Conservation (phyloP, 106 monocot species). For the Chionographis japonica region DNA sequence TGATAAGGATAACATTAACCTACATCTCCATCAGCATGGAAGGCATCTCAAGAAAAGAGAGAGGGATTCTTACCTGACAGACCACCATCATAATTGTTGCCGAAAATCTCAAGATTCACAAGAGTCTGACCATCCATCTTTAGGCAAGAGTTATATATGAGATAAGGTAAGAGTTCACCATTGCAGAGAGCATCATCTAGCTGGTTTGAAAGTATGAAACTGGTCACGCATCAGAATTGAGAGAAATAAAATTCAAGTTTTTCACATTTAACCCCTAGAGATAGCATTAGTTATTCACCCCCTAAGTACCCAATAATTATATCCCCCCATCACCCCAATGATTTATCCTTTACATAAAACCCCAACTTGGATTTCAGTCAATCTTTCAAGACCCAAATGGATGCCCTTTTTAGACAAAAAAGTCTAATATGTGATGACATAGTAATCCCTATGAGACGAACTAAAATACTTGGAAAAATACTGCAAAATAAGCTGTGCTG, state of each 20-base stretch:
- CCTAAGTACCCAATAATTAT: too few species aligned
- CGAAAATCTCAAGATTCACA: constrained; percentile 92
- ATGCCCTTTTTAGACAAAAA: too few species aligned
- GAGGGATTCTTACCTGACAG: constrained; percentile 42
- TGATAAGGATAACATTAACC: neutral
- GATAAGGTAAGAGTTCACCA: constrained; percentile 89
- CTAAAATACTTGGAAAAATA: too few species aligned
- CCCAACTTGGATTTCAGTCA: too few species aligned
- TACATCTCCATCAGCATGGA: neutral
- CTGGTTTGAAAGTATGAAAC: constrained; percentile 41
- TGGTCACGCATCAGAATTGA: constrained; percentile 7
- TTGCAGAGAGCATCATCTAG: constrained; percentile 72
- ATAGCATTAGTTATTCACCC: neutral
- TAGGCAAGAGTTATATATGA: constrained; percentile 74
- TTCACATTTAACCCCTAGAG: neutral
- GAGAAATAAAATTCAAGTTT: neutral
- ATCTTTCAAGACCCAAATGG: too few species aligned
- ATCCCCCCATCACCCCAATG: too few species aligned
- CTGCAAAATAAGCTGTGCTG: too few species aligned
- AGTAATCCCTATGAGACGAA: too few species aligned
- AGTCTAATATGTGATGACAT: too few species aligned
- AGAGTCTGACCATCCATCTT: constrained; percentile 97
- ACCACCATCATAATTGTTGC: constrained; percentile 78
- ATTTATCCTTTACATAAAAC: too few species aligned
- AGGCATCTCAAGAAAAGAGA: neutral